Evolutionary conservation across 768 basidiomycete species (phyloP).

Genomic region (Leccinum olivaceopallidum): DNA sequence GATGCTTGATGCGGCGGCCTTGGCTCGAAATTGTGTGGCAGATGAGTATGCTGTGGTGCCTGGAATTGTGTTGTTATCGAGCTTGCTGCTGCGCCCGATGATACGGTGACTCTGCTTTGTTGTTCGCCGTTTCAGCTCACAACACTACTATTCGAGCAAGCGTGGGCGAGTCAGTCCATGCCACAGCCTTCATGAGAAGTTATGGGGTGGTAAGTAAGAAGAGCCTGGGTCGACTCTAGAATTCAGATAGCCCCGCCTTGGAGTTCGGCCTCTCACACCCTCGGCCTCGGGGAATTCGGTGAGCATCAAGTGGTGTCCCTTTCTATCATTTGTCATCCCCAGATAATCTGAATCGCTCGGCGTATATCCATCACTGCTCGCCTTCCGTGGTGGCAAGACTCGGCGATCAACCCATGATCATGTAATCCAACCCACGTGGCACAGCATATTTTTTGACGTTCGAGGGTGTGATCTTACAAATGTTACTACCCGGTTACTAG

Average conservation of each 20-base stretch:
- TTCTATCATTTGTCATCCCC: neutral
- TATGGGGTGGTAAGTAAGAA: neutral
- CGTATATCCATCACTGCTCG: neutral
- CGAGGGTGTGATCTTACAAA: neutral
- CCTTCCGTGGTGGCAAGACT: neutral
- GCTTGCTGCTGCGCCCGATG: too few species aligned
- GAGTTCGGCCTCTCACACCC: neutral
- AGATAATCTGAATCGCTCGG: too few species aligned
- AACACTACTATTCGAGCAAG: neutral
- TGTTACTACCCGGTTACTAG: too few species aligned
- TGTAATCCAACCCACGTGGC: neutral
- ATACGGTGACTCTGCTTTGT: neutral
- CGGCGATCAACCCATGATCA: neutral
- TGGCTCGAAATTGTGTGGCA: neutral
- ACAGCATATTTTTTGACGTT: neutral
- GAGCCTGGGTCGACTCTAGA: neutral
- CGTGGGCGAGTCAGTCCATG: neutral
- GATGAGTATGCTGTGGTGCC: neutral
- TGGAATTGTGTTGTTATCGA: neutral
- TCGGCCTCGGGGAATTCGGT: neutral
- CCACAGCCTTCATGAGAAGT: neutral
- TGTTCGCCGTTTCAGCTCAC: neutral
- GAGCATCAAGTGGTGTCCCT: neutral
- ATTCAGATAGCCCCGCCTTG: neutral
- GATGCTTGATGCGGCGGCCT: neutral